Evolutionary conservation across 2,329 filamentous ascomycete genomes (phyloP).

Genomic region (Pleoardoris graminearum): DNA sequence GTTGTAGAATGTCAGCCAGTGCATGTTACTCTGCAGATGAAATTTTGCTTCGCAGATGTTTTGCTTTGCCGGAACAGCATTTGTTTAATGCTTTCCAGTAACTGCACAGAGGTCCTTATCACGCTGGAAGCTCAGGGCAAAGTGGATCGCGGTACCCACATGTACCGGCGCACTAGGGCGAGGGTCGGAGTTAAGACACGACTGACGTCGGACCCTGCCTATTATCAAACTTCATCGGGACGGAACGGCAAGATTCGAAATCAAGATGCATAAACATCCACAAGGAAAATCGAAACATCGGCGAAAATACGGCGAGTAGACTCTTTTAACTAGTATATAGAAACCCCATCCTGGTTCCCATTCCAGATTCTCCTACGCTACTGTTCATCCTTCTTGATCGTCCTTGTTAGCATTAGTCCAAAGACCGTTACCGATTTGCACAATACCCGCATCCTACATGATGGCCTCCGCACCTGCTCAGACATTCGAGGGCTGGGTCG

Average conservation of each 20-base stretch:
- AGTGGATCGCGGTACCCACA: neutral
- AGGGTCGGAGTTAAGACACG: neutral
- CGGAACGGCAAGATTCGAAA: slow-evolving; percentile 7
- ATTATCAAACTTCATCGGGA: slow-evolving; percentile 1
- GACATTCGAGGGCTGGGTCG: slow-evolving; percentile 60
- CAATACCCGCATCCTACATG: neutral
- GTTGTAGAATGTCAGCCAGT: no score
- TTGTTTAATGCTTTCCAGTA: neutral
- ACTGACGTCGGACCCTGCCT: slow-evolving; percentile 2
- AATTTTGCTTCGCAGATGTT: neutral
- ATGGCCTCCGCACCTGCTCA: slow-evolving; percentile 5
- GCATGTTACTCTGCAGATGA: neutral
- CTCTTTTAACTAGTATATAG: no score
- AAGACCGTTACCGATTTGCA: neutral
- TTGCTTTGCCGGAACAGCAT: no score
- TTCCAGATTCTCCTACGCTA: slow-evolving; percentile 1
- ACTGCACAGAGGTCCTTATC: no score
- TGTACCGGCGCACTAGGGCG: neutral
- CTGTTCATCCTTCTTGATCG: neutral
- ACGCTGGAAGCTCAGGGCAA: neutral
- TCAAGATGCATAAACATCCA: neutral
- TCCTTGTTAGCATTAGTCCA: neutral
- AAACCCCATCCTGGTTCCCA: neutral
- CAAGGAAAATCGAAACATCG: neutral
- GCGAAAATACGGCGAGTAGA: neutral